phyloP scores from a whole-genome alignment of 2,329 filamentous ascomycete genomes.

The Cyphellophora europaea region DNA sequence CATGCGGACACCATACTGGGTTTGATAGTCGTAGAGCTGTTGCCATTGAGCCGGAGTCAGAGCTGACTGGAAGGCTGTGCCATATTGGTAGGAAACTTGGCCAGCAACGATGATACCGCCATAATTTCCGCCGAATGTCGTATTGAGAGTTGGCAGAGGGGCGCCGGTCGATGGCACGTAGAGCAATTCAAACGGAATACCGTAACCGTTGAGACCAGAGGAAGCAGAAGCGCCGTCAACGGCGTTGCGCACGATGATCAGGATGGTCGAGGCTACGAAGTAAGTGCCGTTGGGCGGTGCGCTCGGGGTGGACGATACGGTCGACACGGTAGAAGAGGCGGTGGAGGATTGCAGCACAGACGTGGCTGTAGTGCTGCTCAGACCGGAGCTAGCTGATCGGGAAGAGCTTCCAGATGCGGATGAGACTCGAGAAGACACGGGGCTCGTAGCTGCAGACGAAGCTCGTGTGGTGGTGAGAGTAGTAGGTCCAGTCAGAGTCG shows the following conservation, averaged over 20 bases:
- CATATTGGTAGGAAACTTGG: constrained; percentile 47
- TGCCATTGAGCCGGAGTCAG: constrained; percentile 49
- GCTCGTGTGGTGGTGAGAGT: no score
- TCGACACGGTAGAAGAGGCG: no score
- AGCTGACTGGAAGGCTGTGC: constrained; percentile 38
- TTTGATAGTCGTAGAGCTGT: constrained; percentile 48
- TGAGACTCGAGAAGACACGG: no score
- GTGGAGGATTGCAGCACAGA: no score
- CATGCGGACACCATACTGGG: constrained; percentile 49
- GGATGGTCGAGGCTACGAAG: constrained; percentile 35
- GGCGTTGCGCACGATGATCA: constrained; percentile 47
- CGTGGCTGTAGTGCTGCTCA: no score
- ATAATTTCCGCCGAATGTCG: constrained; percentile 44
- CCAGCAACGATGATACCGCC: constrained; percentile 48
- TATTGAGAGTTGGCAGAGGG: constrained; percentile 43
- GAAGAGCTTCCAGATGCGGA: no score
- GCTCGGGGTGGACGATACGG: no score
- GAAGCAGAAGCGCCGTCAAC: constrained; percentile 39
- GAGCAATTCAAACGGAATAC: constrained; percentile 48
- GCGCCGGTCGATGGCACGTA: constrained; percentile 45
- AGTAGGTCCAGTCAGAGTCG: no score
- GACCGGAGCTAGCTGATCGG: no score
- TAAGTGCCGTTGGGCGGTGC: constrained; percentile 1
- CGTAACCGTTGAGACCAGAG: constrained; percentile 50
- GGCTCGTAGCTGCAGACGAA: no score